phyloP scores from a whole-genome alignment of 345 rosid genomes.

The Populus alba region DNA sequence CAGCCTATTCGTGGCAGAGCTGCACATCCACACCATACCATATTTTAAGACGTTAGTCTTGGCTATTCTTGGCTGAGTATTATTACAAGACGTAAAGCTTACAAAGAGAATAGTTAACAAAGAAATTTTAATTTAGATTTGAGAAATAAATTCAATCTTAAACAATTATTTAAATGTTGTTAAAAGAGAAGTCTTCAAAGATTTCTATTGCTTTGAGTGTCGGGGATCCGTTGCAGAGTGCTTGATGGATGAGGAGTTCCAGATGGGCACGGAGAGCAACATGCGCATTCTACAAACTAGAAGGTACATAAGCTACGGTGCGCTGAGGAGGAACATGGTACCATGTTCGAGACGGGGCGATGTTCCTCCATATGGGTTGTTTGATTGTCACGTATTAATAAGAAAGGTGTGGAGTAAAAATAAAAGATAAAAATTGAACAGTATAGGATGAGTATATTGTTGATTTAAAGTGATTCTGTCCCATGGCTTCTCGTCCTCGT shows the following conservation, averaged over 20 bases:
- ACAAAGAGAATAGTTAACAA: too few species aligned
- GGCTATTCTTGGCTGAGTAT: too few species aligned
- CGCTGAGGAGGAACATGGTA: constrained; percentile 34
- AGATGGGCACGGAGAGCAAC: constrained; percentile 28
- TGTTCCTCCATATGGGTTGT: not conserved
- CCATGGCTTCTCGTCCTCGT: not conserved
- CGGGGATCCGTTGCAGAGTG: constrained; percentile 33
- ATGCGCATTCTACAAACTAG: constrained; percentile 18
- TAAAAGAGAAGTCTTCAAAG: constrained; percentile 14
- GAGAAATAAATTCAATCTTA: too few species aligned
- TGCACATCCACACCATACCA: constrained; percentile 11
- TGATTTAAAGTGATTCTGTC: not conserved
- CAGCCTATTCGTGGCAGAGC: constrained; percentile 65
- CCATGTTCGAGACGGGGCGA: too few species aligned
- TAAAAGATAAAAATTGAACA: not conserved
- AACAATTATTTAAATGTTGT: too few species aligned
- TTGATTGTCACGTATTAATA: not conserved
- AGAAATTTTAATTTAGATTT: too few species aligned
- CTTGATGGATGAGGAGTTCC: constrained; percentile 24
- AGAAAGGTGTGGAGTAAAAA: not conserved
- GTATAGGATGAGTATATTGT: not conserved
- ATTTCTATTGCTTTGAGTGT: too few species aligned
- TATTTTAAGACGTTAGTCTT: too few species aligned
- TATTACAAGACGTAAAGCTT: too few species aligned
- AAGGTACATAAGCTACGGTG: constrained; percentile 35